Base-by-base conservation (phyloP, 116 monocot genomes). In the Dioscorea cayenensis region DNA sequence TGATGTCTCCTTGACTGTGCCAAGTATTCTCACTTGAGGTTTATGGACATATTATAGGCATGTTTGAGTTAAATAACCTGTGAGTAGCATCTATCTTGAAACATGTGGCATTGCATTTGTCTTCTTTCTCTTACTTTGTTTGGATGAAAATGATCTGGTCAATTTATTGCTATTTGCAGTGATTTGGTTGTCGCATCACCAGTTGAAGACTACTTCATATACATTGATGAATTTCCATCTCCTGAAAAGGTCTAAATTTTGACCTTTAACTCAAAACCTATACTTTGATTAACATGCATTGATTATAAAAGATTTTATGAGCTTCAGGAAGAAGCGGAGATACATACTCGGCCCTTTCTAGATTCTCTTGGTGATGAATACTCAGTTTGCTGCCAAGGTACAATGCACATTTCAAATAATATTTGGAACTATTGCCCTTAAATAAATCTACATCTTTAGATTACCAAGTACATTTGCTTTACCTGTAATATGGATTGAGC, bases 41-140 rank as follows among this genome's bases (percentile, higher is more conserved):
- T 65, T 96, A 96, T 83, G 96, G 96, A 19, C 82, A 90, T 76
- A 88, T 96, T 64, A 92, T 96, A 82, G 90, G 93, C 72, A 96
- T 96, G 96, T 96, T 96, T 86, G 96, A 96, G 81, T 86, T 96
- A 60, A 96, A 96, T 81, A 96, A 96, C 90, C 96, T 96, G 96
- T 96, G 86, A 96, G 92, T 95, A 71, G 49, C 62, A 19, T 18
- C n/a, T 55, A 18, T 55, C 0, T 55, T 55, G 19, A 5, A 55
- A 16, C 55, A 18, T 18, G 14, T 55, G n/a, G 16, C 55, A n/a
- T 14, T 16, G 4, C 55, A 19, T 55, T 12, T 5, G 5, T 55
- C n/a, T 55, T 55, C 55, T 55, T 55, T 55, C n/a, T 55, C n/a
- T 52, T 52, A 7, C 13, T 43, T 55, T 11, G 12, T 55, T 18